phyloP scores from a whole-genome alignment of 495 filamentous ascomycete species.

The Parathielavia appendiculata region DNA sequence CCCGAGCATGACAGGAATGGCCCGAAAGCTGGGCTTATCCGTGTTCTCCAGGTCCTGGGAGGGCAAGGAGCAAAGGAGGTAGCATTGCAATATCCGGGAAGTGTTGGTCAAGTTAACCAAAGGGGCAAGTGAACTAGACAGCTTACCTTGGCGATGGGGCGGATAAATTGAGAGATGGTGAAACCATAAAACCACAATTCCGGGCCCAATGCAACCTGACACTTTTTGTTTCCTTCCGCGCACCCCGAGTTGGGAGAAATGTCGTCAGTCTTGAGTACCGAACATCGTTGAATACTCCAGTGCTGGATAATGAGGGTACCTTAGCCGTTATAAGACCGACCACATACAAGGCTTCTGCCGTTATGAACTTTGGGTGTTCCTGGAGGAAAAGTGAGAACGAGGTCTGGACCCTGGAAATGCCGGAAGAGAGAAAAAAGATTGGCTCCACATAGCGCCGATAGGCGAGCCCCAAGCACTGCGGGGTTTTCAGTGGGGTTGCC shows the following conservation, averaged over 20 bases:
- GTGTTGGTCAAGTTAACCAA: conserved; percentile 2
- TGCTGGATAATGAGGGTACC: too few relatives aligned
- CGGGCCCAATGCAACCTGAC: neutral
- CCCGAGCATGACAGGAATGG: neutral
- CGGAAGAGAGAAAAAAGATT: too few relatives aligned
- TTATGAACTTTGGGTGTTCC: too few relatives aligned
- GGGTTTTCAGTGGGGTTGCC: too few relatives aligned
- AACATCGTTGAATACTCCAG: too few relatives aligned
- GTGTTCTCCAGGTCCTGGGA: neutral
- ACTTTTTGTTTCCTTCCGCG: neutral
- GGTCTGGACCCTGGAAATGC: too few relatives aligned
- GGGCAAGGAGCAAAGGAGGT: neutral
- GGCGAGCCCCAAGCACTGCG: too few relatives aligned
- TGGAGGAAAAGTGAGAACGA: too few relatives aligned
- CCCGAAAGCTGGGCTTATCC: neutral
- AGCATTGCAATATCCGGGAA: neutral
- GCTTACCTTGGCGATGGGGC: conserved; percentile 20
- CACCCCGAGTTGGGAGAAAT: neutral
- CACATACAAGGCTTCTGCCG: too few relatives aligned
- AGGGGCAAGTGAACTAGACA: conserved; percentile 2
- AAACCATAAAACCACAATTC: neutral
- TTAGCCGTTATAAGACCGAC: too few relatives aligned
- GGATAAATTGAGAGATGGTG: conserved; percentile 22
- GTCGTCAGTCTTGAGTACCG: too few relatives aligned
- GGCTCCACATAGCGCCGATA: too few relatives aligned